These are phyloP conservation scores for Leptosphaerulina australis DNA, from an alignment of 2,329 filamentous ascomycete species.

Conservation along the genomic window DNA sequence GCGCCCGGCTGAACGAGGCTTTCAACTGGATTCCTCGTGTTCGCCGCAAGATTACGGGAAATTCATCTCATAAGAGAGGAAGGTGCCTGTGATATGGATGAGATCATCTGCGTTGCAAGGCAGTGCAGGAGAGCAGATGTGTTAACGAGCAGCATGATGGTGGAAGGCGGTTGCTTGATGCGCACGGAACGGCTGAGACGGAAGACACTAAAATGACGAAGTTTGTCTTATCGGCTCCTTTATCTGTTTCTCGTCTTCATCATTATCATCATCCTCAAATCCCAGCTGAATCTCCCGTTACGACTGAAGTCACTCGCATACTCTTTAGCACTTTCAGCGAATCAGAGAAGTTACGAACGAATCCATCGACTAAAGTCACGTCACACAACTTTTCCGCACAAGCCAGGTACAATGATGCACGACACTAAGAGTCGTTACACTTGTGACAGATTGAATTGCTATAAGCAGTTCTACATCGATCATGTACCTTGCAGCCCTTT, in stretches of 20 bases:
- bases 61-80: slow-evolving; percentile 30
- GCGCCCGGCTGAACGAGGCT: slow-evolving; percentile 39
- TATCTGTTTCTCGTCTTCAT: not conserved
- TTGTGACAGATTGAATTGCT: no score
- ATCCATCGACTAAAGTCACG: no score
- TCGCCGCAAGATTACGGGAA: slow-evolving; percentile 22
- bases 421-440: no score
- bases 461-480: no score
- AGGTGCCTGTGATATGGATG: slow-evolving; percentile 22
- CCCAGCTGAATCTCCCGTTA: no score
- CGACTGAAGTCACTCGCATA: no score
- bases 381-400: no score
- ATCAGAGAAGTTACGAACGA: no score
- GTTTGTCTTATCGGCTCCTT: slow-evolving; percentile 19
- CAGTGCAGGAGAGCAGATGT: slow-evolving; percentile 1
- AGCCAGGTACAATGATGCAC: no score
- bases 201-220: slow-evolving; percentile 9
- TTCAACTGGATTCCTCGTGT: slow-evolving; percentile 23
- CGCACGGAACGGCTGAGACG: slow-evolving; percentile 13
- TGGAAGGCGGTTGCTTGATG: slow-evolving; percentile 16
- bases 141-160: slow-evolving; percentile 12
- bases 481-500: no score
- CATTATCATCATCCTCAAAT: not conserved
- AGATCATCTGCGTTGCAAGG: slow-evolving; percentile 9
- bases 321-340: no score